These are phyloP conservation scores for Rhodamnia rubescens DNA, from an alignment of 345 rosid species.

Conservation along the genomic window DNA sequence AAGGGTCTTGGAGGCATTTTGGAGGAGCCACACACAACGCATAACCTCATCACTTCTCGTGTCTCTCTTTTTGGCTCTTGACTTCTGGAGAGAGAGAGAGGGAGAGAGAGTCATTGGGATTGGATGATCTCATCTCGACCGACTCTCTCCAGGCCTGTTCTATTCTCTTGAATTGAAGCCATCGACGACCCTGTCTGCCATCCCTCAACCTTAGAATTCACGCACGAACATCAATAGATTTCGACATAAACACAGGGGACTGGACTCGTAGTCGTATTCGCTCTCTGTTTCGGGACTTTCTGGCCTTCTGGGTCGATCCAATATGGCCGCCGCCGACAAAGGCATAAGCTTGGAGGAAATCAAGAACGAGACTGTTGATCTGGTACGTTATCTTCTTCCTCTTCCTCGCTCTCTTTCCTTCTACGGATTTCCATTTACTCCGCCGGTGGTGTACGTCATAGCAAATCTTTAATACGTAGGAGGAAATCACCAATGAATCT, in stretches of 20 bases:
- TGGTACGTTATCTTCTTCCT: neutral
- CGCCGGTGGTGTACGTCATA: neutral
- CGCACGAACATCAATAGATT: neutral
- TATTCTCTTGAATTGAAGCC: no score
- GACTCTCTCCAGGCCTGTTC: neutral
- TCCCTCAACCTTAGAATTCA: neutral
- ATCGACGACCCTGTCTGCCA: no score
- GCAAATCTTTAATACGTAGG: neutral
- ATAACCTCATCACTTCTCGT: neutral
- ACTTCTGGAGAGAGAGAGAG: neutral
- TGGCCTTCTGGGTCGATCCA: neutral
- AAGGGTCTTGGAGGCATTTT: neutral
- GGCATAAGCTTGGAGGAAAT: conserved; percentile 7
- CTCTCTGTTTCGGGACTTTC: neutral
- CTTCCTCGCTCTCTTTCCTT: neutral
- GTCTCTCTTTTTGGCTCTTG: neutral
- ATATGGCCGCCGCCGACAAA: neutral
- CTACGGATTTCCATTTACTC: neutral
- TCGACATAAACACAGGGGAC: neutral
- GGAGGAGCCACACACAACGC: neutral
- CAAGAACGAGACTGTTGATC: conserved; percentile 11
- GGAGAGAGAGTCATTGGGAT: neutral
- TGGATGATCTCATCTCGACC: neutral
- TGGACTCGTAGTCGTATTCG: neutral
- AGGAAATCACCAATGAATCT: neutral